Base-by-base conservation (phyloP, 495 filamentous ascomycete species). In the Cairneyella variabilis region DNA sequence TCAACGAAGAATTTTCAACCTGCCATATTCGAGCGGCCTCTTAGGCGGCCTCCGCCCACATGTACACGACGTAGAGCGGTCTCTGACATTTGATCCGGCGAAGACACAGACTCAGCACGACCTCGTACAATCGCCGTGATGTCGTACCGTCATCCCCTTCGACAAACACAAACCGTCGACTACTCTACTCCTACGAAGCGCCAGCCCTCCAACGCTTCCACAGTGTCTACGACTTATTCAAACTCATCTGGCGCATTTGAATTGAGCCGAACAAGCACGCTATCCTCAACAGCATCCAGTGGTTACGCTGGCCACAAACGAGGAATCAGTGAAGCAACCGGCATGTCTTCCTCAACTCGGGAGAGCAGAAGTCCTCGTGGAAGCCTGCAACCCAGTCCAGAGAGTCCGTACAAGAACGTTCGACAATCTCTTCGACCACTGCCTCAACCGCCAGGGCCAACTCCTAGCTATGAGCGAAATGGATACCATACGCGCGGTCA, bases 381-480 rank as follows among this genome's bases (percentile, higher is more conserved):
- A 16, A 42, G 74, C 61, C 48, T 54, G 57, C 22, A 71, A 37
- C 78, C 72, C 52, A 70, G 76, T 64, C 62, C 73, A 53, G 70
- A 83, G 61, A 72, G 69, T 38, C 65, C 77, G 56, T 93, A 90
- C 66, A 83, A 81, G 56, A 83, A 73, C 52, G 79, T 84, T 34
- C 84, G 90, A 16, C 85, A 89, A 59, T 90, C 88, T 10, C 71
- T 95, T 50, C 79, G 89, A 58, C 87, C 90, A 20, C 77, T 91
- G 10, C 81, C 88, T 11, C 88, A 87, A 64, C 73, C 81, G 1
- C 85, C 89, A 10, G 67, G 65, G 3, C 76, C 77, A 46, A 68
- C 72, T 21, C 68, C 76, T 17, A 48, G 32, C 20, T 16, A 23
- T 17, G 39, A 47, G n/a, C 34, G 46, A 20, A 49, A 38, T 51